Conservation (phyloP, 305 asterid genomes). For the Nicotiana rustica region DNA sequence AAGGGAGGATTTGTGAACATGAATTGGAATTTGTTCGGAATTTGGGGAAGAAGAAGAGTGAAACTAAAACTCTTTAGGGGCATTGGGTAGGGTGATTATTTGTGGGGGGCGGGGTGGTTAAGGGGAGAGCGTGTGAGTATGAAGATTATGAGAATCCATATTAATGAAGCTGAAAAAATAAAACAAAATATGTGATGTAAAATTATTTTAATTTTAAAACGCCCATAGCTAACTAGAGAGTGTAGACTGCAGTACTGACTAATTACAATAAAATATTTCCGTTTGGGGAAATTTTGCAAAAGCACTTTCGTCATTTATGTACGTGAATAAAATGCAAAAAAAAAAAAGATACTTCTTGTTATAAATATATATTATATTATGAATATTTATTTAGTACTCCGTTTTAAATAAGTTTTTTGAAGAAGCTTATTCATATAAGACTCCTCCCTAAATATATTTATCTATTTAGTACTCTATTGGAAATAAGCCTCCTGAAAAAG, state of each 20-base stretch:
- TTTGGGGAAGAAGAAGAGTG: neutral
- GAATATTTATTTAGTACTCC: no score
- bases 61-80: conserved; percentile 11
- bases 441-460: no score
- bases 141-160: neutral
- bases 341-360: no score
- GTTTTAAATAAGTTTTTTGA: no score
- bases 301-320: neutral
- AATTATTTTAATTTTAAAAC: neutral
- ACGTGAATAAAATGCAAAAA: neutral
- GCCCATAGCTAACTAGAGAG: neutral
- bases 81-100: neutral
- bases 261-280: neutral
- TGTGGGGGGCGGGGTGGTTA: neutral
- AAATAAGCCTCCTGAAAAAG: no score
- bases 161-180: neutral
- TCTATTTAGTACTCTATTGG: no score
- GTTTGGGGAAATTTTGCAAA: neutral
- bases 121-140: neutral
- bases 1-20: neutral
- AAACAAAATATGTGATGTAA: no score
- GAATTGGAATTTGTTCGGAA: neutral
- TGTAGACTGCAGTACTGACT: neutral
- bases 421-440: no score
- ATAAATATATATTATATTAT: no score